These are phyloP conservation scores for Globisporangium sylvaticum DNA, from an alignment of 352 stramenopile species.

Conservation along the genomic window DNA sequence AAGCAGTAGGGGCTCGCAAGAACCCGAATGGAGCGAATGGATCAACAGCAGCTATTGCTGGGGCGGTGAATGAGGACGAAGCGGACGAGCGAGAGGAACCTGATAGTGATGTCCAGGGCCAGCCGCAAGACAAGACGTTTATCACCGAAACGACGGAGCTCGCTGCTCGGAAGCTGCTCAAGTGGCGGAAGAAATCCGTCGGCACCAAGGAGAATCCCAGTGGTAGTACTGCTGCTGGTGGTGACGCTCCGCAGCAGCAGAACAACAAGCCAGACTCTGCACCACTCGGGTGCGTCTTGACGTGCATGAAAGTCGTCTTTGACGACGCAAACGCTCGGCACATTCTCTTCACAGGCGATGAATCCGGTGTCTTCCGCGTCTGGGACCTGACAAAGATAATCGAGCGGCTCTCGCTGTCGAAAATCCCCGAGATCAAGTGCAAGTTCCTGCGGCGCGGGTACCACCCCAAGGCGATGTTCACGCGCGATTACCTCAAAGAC, in stretches of 20 bases:
- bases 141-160: constrained; percentile 32
- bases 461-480: constrained; percentile 57
- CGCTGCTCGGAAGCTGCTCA: constrained; percentile 38
- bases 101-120: neutral
- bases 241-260: neutral
- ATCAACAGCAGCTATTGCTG: neutral
- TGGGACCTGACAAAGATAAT: constrained; percentile 56
- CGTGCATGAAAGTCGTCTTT: constrained; percentile 48
- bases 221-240: neutral
- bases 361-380: constrained; percentile 38
- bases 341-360: constrained; percentile 59
- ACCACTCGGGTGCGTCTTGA: constrained; percentile 28
- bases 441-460: constrained; percentile 61
- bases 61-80: neutral
- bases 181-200: constrained; percentile 4
- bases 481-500: constrained; percentile 52
- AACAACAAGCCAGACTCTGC: constrained; percentile 10
- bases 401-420: constrained; percentile 37
- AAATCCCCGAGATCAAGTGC: constrained; percentile 59
- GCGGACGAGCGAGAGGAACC: constrained; percentile 13
- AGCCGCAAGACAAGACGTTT: constrained; percentile 13
- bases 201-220: neutral
- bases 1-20: neutral
- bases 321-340: constrained; percentile 41
- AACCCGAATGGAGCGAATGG: neutral